Percentiles rank a stretch among this genome's conserved stretches.
Evolutionary conservation across 169 alveolate genomes (phyloP).

Genomic region (Plasmodium coatneyi): DNA sequence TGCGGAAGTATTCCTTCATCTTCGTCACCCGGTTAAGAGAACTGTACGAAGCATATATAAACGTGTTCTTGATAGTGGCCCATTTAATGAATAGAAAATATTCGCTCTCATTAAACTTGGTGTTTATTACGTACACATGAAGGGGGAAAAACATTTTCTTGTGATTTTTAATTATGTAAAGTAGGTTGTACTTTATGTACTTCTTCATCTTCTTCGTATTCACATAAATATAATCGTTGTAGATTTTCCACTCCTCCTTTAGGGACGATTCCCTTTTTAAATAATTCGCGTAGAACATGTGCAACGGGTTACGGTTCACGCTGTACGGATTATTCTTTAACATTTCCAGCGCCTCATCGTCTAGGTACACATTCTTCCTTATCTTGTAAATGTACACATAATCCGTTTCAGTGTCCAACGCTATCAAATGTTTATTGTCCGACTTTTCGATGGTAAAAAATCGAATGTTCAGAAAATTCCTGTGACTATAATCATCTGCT

Average conservation of each 20-base stretch:
- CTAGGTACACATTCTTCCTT: conserved; percentile 66
- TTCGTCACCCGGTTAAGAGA: conserved; percentile 59
- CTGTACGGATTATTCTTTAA: conserved; percentile 18
- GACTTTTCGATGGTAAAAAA: conserved; percentile 69
- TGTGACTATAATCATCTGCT: conserved; percentile 56
- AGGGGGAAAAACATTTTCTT: conserved; percentile 55
- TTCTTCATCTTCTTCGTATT: conserved; percentile 44
- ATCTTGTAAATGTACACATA: conserved; percentile 60
- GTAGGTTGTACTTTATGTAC: conserved; percentile 40
- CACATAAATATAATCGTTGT: conserved; percentile 63
- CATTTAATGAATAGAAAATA: conserved; percentile 69
- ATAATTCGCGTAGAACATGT: conserved; percentile 23
- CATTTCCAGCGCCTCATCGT: conserved; percentile 35
- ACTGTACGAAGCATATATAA: conserved; percentile 60
- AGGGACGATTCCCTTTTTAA: conserved; percentile 35
- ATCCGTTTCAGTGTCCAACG: conserved; percentile 70
- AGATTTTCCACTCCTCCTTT: conserved; percentile 72
- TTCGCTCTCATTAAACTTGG: conserved; percentile 45
- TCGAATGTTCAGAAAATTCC: conserved; percentile 45
- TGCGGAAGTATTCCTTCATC: conserved; percentile 64
- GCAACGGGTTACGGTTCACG: not conserved
- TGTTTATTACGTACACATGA: conserved; percentile 72
- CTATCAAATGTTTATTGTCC: conserved; percentile 61
- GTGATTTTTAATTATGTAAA: conserved; percentile 69
- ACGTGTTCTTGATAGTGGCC: conserved; percentile 68